Conservation (phyloP, 2,329 filamentous ascomycete species). For the Decorospora gaudefroyi region DNA sequence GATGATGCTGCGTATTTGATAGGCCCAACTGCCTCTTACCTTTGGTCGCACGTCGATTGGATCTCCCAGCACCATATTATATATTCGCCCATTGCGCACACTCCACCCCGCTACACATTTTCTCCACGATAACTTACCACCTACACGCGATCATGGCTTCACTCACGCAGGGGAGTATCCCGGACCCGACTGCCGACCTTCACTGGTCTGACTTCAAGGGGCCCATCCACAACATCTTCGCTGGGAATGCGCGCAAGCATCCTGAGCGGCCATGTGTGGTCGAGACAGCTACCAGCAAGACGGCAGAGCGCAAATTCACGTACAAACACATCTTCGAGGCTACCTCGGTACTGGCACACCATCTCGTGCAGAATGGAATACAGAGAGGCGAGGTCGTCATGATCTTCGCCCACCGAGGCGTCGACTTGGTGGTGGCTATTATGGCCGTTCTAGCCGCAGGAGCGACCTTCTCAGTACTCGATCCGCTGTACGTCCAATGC, state of each 20-base stretch:
- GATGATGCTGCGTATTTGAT: neutral
- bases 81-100: slow-evolving; percentile 13
- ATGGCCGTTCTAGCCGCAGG: slow-evolving; percentile 72
- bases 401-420: slow-evolving; percentile 83
- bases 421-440: slow-evolving; percentile 75
- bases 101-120: slow-evolving; percentile 20
- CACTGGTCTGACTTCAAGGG: slow-evolving; percentile 68
- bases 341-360: slow-evolving; percentile 77
- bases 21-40: neutral
- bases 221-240: slow-evolving; percentile 73
- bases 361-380: slow-evolving; percentile 74
- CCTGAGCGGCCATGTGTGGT: slow-evolving; percentile 71
- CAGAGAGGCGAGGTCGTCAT: slow-evolving; percentile 86
- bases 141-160: slow-evolving; percentile 39
- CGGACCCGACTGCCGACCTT: slow-evolving; percentile 69
- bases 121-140: slow-evolving; percentile 25
- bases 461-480: slow-evolving; percentile 68
- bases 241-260: slow-evolving; percentile 66
- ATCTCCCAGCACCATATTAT: neutral
- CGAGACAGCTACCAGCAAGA: slow-evolving; percentile 61
- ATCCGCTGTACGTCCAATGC: slow-evolving; percentile 67
- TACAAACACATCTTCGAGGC: slow-evolving; percentile 87
- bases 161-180: slow-evolving; percentile 47
- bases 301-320: slow-evolving; percentile 70
- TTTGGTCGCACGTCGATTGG: slow-evolving; percentile 4